Conservation (phyloP, 208 protist genomes). For the Wallacemonas collosoma region DNA sequence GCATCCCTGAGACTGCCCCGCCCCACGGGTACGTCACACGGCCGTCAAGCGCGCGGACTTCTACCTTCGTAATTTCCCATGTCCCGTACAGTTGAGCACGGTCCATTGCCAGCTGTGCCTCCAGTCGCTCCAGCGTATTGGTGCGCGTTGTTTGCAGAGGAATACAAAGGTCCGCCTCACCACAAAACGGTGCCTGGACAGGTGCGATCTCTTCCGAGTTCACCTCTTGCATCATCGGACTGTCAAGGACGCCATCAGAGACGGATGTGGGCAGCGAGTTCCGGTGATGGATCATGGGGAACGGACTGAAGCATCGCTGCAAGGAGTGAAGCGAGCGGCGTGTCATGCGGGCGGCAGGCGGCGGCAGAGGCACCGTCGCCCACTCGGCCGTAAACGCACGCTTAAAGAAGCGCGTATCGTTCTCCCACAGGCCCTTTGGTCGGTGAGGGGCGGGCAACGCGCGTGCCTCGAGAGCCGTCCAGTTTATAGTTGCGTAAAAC, state of each 20-base stretch:
- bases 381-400: constrained; percentile 80
- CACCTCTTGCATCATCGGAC: not conserved
- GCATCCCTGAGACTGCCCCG: constrained; percentile 61
- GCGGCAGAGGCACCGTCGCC: constrained; percentile 53
- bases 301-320: constrained; percentile 67
- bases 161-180: constrained; percentile 3
- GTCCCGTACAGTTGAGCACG: constrained; percentile 36
- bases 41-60: constrained; percentile 63
- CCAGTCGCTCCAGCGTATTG: constrained; percentile 13
- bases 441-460: constrained; percentile 50
- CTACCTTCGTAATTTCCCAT: constrained; percentile 68
- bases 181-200: constrained; percentile 8
- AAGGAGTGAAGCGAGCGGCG: constrained; percentile 60
- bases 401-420: constrained; percentile 80
- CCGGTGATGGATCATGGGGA: constrained; percentile 32
- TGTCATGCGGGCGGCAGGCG: constrained; percentile 34
- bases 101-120: constrained; percentile 18
- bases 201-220: constrained; percentile 14
- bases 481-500: constrained; percentile 75
- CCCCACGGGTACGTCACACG: constrained; percentile 85
- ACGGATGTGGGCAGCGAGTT: not conserved
- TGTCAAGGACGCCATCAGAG: not conserved
- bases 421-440: constrained; percentile 33
- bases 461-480: constrained; percentile 53
- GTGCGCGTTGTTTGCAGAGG: constrained; percentile 28